Base-by-base conservation (phyloP, 2,329 filamentous ascomycete species). In the Pseudogymnoascus sp. region DNA sequence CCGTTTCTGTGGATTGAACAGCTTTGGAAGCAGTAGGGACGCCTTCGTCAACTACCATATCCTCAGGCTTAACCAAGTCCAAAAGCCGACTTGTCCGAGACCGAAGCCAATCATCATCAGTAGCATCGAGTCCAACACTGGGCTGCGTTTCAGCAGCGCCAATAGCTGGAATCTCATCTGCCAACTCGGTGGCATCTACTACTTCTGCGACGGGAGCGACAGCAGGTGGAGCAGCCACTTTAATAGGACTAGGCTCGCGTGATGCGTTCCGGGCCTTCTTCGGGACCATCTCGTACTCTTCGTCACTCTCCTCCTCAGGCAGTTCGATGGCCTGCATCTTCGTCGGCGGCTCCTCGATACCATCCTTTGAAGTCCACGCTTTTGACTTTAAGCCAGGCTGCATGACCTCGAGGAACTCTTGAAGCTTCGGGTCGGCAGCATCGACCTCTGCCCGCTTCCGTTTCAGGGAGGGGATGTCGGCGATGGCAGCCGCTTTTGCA, bases 391-490 rank as follows among this genome's bases (percentile, higher is more conserved):
- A 86, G 11, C 82, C 78, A 49, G 84, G 78, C 70, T 90, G 84
- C 87, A 96, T 95, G 59, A 92, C 85, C 64, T 89, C 85, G 60
- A 97, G 78, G 73, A 89, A 97, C 76, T 97, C 92, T 71, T 89
- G 85, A 65, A 97, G 79, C 76, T 94, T 95, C 4, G 89, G 85
- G 70, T 96, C 89, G 11, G 85, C 79, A 67, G 83, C 79, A 66
- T 85, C 79, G 16, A 78, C 69, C 45, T 79, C 79, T 62, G 81
- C 80, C 62, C 87, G 81, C 75, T 89, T 92, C 69, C 85, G 85
- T 80, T 92, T 92, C 71, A 85, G 84, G 25, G 63, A 67, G 5
- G 67, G 66, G 28, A 75, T 69, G 66, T 76, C 76, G n/a, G 71
- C 70, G 60, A 76, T 75, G 49, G 72, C 69, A 60, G 73, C 70